Evolutionary conservation across 2,329 filamentous ascomycete species (phyloP).

Genomic region (Ceratocystis harringtonii): DNA sequence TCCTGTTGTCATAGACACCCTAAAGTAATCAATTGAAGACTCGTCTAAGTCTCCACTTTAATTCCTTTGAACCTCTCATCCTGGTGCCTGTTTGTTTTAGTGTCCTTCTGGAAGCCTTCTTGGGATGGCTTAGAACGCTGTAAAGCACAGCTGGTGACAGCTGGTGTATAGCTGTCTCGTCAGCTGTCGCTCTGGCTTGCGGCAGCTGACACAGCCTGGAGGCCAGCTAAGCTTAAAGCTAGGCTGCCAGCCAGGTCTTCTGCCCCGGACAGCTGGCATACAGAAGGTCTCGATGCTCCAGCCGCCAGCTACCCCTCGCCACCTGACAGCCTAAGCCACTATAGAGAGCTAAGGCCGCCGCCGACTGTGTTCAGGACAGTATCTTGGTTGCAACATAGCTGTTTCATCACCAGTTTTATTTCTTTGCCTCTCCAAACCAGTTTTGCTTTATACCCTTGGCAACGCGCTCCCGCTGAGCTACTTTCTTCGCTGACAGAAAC

Average conservation of each 20-base stretch:
- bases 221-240: no score
- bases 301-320: background rate
- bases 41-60: background rate
- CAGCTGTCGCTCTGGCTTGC: background rate
- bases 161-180: background rate
- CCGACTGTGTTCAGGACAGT: background rate
- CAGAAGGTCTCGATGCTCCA: background rate
- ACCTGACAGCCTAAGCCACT: background rate
- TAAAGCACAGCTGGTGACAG: background rate
- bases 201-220: no score
- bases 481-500: background rate
- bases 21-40: background rate
- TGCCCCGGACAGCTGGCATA: background rate
- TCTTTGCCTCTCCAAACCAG: background rate
- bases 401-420: background rate
- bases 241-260: background rate
- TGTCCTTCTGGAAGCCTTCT: conserved; percentile 5
- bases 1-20: background rate
- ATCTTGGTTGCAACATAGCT: background rate
- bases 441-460: background rate
- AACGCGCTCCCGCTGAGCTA: background rate
- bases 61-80: background rate
- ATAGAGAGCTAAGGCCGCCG: background rate
- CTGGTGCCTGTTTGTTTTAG: background rate
- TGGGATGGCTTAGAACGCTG: background rate